These are phyloP conservation scores for Salix koriyanagi DNA, from an alignment of 345 rosid species.

Conservation along the genomic window DNA sequence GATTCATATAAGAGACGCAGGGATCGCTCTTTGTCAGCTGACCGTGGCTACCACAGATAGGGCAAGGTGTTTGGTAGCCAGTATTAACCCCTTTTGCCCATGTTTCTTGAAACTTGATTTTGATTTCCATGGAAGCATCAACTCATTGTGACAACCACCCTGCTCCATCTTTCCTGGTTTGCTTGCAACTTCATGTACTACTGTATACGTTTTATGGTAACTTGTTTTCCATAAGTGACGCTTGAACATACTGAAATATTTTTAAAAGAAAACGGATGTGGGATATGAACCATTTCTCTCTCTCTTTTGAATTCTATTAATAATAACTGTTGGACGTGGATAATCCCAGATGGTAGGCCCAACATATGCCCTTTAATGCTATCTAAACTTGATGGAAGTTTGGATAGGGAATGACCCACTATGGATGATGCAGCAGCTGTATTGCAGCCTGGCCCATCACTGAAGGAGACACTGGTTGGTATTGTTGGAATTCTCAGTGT, in stretches of 20 bases:
- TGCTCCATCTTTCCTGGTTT: background rate
- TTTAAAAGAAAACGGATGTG: background rate
- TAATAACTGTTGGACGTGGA: background rate
- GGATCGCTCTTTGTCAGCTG: constrained; percentile 33
- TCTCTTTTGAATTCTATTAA: background rate
- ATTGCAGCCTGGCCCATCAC: background rate
- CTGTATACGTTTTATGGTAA: background rate
- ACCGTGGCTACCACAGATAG: constrained; percentile 23
- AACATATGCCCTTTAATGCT: background rate
- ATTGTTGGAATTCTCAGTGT: background rate
- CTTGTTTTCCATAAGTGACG: background rate
- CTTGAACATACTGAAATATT: background rate
- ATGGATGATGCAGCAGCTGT: background rate
- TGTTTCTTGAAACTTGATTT: background rate
- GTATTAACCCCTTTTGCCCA: background rate
- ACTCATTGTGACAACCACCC: background rate
- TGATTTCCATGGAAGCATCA: background rate
- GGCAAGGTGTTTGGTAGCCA: background rate
- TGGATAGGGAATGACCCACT: background rate
- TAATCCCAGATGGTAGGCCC: background rate
- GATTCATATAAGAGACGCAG: constrained; percentile 38
- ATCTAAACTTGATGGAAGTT: background rate
- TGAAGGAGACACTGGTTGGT: background rate
- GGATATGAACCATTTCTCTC: background rate
- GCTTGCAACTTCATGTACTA: background rate